Percentiles rank a stretch among this genome's conserved stretches.
Conservation (phyloP, 177 flowering plant species). For the Tripterygium wilfordii region DNA sequence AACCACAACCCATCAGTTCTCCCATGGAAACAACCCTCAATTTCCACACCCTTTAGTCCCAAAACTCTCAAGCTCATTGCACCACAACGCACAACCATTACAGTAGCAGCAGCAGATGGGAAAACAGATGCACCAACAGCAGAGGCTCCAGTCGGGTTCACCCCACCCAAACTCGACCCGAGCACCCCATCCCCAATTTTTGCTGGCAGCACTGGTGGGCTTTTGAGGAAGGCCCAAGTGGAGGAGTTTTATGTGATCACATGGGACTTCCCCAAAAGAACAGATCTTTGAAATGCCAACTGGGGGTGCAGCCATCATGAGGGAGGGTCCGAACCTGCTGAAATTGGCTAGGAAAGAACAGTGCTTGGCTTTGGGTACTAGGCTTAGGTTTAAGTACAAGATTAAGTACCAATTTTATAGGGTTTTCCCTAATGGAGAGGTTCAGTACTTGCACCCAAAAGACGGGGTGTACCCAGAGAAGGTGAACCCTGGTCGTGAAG, state of each 20-base stretch:
- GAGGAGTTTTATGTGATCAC: slow-evolving; percentile 97
- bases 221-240: slow-evolving; percentile 86
- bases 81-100: slow-evolving; percentile 17
- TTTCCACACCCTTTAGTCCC: slow-evolving; percentile 25
- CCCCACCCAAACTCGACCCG: slow-evolving; percentile 92
- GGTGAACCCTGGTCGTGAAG: slow-evolving; percentile 88
- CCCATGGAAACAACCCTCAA: slow-evolving; percentile 42
- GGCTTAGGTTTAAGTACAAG: slow-evolving; percentile 98
- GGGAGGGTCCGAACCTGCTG: slow-evolving; percentile 87
- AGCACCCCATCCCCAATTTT: slow-evolving; percentile 95
- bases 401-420: slow-evolving; percentile 96
- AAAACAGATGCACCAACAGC: slow-evolving; percentile 23
- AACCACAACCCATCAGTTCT: no score
- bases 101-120: slow-evolving; percentile 35
- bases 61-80: slow-evolving; percentile 27
- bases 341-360: slow-evolving; percentile 94
- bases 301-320: slow-evolving; percentile 97
- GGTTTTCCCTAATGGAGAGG: slow-evolving; percentile 98
- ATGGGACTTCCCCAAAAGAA: slow-evolving; percentile 94
- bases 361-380: slow-evolving; percentile 93
- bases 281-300: slow-evolving; percentile 99
- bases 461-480: slow-evolving; percentile 99
- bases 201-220: slow-evolving; percentile 94
- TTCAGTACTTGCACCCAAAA: slow-evolving; percentile 93
- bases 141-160: slow-evolving; percentile 89